Evolutionary conservation across 2,329 filamentous ascomycete genomes (phyloP).

Genomic region (Neopestalotiopsis clavispora): DNA sequence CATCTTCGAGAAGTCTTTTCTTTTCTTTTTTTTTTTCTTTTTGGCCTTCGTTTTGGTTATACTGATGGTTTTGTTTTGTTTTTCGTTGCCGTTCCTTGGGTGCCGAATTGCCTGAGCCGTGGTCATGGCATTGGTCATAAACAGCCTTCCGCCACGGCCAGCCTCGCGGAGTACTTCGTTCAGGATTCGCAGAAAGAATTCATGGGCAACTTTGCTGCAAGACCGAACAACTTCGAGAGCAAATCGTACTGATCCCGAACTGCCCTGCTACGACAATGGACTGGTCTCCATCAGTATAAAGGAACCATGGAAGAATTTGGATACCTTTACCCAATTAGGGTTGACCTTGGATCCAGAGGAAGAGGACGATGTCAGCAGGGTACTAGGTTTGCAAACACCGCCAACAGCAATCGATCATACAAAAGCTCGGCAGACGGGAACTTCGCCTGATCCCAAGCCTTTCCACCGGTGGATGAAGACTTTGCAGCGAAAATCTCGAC

Average conservation of each 20-base stretch:
- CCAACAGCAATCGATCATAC: slow-evolving; percentile 29
- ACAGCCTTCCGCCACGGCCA: slow-evolving; percentile 34
- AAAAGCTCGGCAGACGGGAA: slow-evolving; percentile 19
- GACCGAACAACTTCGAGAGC: slow-evolving; percentile 32
- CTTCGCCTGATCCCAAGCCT: slow-evolving; percentile 39
- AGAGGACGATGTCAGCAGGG: slow-evolving; percentile 25
- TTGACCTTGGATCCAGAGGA: slow-evolving; percentile 39
- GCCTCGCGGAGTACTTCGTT: slow-evolving; percentile 42
- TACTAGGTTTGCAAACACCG: slow-evolving; percentile 30
- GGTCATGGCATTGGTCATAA: slow-evolving; percentile 39
- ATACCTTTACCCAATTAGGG: slow-evolving; percentile 46
- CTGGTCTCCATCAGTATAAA: slow-evolving; percentile 36
- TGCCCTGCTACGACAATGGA: slow-evolving; percentile 39
- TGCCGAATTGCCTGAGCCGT: neutral
- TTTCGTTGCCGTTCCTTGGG: slow-evolving; percentile 1
- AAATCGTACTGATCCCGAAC: slow-evolving; percentile 32
- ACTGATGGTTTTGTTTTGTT: slow-evolving; percentile 8
- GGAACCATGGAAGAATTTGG: slow-evolving; percentile 42
- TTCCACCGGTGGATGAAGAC: slow-evolving; percentile 78
- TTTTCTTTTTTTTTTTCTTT: slow-evolving; percentile 24
- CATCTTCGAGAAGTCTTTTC: slow-evolving; percentile 25
- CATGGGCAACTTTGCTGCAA: slow-evolving; percentile 40
- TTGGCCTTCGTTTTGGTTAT: slow-evolving; percentile 33
- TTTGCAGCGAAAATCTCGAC: slow-evolving; percentile 63
- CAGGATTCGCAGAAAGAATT: slow-evolving; percentile 43